Base-by-base conservation (phyloP, 768 basidiomycete species). In the Pseudohyphozyma bogoriensis region DNA sequence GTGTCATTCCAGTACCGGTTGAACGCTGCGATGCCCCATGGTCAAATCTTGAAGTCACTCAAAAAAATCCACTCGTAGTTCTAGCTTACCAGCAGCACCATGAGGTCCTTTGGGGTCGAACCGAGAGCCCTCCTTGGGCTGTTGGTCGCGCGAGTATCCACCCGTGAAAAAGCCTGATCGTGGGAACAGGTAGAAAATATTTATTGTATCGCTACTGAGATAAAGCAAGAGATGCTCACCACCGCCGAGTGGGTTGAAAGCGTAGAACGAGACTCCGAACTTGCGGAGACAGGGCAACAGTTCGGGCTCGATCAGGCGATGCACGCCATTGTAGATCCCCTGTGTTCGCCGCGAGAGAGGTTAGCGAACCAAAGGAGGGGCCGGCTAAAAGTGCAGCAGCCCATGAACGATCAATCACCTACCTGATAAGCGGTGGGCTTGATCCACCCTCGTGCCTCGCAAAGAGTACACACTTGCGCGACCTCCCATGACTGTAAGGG, bases 61-160 rank as follows among this genome's bases (percentile, higher is more conserved):
- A 39, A 36, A 5, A 32, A 28, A 46, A 8, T 46, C 24, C 24
- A n/a, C 15, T n/a, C 45, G 26, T 26, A 46, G 26, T 13, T 13
- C n/a, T 22, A 26, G n/a, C n/a, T n/a, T n/a, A n/a, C n/a, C n/a
- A n/a, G n/a, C n/a, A n/a, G n/a, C n/a, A n/a, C n/a, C n/a, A n/a
- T n/a, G n/a, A n/a, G n/a, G n/a, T n/a, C n/a, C n/a, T n/a, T n/a
- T 69, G 0, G 78, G 74, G 29, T 83, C 81, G 66, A 84, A 84
- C n/a, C 82, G 77, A 15, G 80, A 80, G 22, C 82, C 82, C 26
- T 75, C 60, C 61, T 82, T 81, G 33, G 75, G 73, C 12, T 72
- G 47, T 2, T 32, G 26, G 18, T 73, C 55, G 0, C 76, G 63
- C 53, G 50, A 71, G 67, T 76, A 75, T 1, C 76, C 76, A 32